A percentile compares a stretch with the other conserved stretches of the same genome.
Evolutionary conservation across 1,284 basidiomycete species (phyloP).

Genomic region (Ustilago shanxiensis): DNA sequence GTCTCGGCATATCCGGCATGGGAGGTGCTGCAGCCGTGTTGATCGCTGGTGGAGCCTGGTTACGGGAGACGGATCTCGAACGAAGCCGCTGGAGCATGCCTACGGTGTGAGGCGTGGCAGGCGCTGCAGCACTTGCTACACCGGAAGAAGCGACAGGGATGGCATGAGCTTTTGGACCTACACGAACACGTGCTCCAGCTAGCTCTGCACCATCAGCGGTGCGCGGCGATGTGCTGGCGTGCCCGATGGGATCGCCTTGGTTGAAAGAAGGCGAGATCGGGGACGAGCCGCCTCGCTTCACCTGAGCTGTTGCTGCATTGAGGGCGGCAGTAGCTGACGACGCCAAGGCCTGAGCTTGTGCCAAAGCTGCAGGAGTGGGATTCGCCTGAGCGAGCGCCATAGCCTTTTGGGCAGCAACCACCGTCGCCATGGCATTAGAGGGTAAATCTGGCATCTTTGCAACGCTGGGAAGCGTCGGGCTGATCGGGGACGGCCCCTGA

Average conservation of each 20-base stretch:
- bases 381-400: constrained; percentile 46
- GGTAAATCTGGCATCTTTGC: constrained; percentile 43
- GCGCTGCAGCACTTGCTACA: neutral
- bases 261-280: constrained; percentile 34
- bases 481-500: constrained; percentile 20
- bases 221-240: constrained; percentile 21
- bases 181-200: constrained; percentile 19
- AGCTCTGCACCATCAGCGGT: constrained; percentile 15
- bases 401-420: constrained; percentile 46
- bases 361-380: constrained; percentile 32
- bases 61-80: constrained; percentile 34
- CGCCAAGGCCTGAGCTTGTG: constrained; percentile 50
- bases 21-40: constrained; percentile 40
- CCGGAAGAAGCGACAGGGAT: constrained; percentile 17
- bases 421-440: constrained; percentile 36
- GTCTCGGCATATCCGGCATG: constrained; percentile 37
- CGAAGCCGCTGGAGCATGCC: constrained; percentile 38
- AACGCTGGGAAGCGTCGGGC: constrained; percentile 14
- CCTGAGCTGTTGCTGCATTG: constrained; percentile 39
- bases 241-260: constrained; percentile 22
- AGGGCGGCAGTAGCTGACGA: constrained; percentile 44
- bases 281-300: constrained; percentile 24
- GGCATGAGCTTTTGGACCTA: constrained; percentile 19
- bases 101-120: constrained; percentile 18
- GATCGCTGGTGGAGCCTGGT: constrained; percentile 32